Evolutionary conservation across 2,329 filamentous ascomycete species (phyloP).

Genomic region (Fusarium dimerum): DNA sequence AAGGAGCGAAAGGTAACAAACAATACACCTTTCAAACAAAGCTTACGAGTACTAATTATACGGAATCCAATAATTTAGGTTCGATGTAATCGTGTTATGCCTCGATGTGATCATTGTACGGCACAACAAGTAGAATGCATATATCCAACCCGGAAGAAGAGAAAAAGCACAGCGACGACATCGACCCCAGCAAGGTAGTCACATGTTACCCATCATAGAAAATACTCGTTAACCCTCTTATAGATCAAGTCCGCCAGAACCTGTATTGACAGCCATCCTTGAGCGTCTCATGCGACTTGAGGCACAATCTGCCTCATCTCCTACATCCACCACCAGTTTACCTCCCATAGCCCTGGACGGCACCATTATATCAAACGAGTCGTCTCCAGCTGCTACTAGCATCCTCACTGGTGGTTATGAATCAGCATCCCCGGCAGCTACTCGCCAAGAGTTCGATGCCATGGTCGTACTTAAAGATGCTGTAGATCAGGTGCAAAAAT

Average conservation of each 20-base stretch:
- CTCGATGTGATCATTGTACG: slow-evolving; percentile 30
- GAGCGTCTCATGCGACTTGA: slow-evolving; percentile 33
- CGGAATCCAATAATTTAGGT: too few species aligned
- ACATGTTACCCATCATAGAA: not conserved
- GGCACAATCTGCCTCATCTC: slow-evolving; percentile 11
- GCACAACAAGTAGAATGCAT: slow-evolving; percentile 27
- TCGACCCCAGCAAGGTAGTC: slow-evolving; percentile 20
- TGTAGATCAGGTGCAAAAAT: slow-evolving; percentile 29
- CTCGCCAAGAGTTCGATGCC: slow-evolving; percentile 20
- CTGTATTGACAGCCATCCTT: slow-evolving; percentile 30
- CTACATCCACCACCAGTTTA: slow-evolving; percentile 3
- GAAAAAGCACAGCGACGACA: slow-evolving; percentile 20
- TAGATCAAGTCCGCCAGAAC: slow-evolving; percentile 8
- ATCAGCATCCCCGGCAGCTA: slow-evolving; percentile 4
- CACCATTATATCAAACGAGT: slow-evolving; percentile 17
- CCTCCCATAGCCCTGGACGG: slow-evolving; percentile 5
- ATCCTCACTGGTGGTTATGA: slow-evolving; percentile 4
- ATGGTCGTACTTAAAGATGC: slow-evolving; percentile 32
- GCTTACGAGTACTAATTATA: too few species aligned
- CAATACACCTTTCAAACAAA: too few species aligned
- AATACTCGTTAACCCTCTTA: slow-evolving; percentile 4
- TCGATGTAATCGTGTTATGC: slow-evolving; percentile 33
- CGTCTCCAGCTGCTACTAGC: slow-evolving; percentile 13
- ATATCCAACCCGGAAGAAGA: slow-evolving; percentile 30
- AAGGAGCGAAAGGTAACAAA: slow-evolving; percentile 29